Evolutionary conservation across 345 rosid genomes (phyloP).

Genomic region (Sisymbrium altissimum): DNA sequence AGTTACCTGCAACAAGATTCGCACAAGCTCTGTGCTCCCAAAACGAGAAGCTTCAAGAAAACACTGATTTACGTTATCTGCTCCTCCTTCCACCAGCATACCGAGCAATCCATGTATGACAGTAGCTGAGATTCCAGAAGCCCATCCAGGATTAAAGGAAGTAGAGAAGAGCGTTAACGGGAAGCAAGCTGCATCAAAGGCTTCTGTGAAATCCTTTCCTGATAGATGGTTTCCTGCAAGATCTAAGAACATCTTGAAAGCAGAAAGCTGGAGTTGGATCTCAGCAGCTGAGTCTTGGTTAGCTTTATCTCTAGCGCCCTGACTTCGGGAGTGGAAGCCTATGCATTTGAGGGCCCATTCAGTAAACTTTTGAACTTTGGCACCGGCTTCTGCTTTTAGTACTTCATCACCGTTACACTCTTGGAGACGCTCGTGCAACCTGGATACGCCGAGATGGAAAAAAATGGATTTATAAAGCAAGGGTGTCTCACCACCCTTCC

Average conservation of each 20-base stretch:
- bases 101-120: constrained; percentile 82
- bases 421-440: constrained; percentile 95
- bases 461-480: constrained; percentile 8
- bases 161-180: constrained; percentile 91
- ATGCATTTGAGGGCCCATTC: constrained; percentile 97
- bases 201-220: constrained; percentile 98
- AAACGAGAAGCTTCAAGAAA: constrained; percentile 99
- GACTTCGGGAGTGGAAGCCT: constrained; percentile 87
- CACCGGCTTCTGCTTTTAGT: constrained; percentile 88
- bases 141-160: constrained; percentile 94
- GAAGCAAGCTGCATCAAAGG: constrained; percentile 98
- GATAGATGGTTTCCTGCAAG: constrained; percentile 84
- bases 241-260: constrained; percentile 88
- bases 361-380: constrained; percentile 93
- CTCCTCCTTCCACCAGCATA: constrained; percentile 91
- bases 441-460: constrained; percentile 34
- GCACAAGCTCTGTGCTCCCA: constrained; percentile 97
- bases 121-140: constrained; percentile 88
- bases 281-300: constrained; percentile 68
- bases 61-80: constrained; percentile 93
- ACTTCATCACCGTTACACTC: constrained; percentile 92
- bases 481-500: constrained; percentile 13
- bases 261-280: constrained; percentile 89
- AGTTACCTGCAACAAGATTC: constrained; percentile 80
- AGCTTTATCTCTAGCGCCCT: constrained; percentile 55